These are phyloP conservation scores for Cystobasidiaceae sp. DNA, from an alignment of 1,284 basidiomycete species.

Conservation along the genomic window DNA sequence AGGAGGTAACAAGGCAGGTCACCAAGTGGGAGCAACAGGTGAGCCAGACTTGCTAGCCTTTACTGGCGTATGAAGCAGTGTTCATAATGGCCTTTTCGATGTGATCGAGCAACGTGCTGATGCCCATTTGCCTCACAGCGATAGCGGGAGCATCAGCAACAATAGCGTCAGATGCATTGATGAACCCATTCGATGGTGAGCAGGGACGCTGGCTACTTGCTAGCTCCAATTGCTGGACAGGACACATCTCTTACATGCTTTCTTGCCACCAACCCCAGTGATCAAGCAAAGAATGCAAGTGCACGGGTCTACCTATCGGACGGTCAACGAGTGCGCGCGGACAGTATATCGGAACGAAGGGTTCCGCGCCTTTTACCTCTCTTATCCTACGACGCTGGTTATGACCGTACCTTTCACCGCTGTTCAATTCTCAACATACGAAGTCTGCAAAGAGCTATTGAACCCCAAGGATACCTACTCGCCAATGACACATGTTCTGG, in stretches of 20 bases:
- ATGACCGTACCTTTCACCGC: slow-evolving; percentile 98
- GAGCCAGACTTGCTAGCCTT: slow-evolving; percentile 48
- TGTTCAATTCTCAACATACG: slow-evolving; percentile 95
- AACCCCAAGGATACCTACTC: slow-evolving; percentile 86
- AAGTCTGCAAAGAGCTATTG: slow-evolving; percentile 79
- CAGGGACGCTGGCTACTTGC: too few relatives aligned
- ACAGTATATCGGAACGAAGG: slow-evolving; percentile 83
- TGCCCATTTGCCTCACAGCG: too few relatives aligned
- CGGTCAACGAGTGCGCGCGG: slow-evolving; percentile 72
- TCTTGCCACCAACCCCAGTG: slow-evolving; percentile 54
- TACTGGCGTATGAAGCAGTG: background rate
- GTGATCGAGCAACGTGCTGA: too few relatives aligned
- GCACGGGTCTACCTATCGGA: slow-evolving; percentile 81
- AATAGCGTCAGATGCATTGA: slow-evolving; percentile 90
- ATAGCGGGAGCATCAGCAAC: slow-evolving; percentile 92
- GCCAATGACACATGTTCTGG: slow-evolving; percentile 80
- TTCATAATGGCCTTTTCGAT: slow-evolving; percentile 1
- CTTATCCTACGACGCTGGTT: slow-evolving; percentile 93
- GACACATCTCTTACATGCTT: too few relatives aligned
- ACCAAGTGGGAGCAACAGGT: slow-evolving; percentile 72
- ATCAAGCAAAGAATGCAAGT: slow-evolving; percentile 99
- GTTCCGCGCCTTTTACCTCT: slow-evolving; percentile 88
- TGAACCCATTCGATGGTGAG: slow-evolving; percentile 99
- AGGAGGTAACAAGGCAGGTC: slow-evolving; percentile 76
- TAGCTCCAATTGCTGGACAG: too few relatives aligned